phyloP scores from a whole-genome alignment of 192 early-diverging fungal genomes.

The Geranomyces variabilis region DNA sequence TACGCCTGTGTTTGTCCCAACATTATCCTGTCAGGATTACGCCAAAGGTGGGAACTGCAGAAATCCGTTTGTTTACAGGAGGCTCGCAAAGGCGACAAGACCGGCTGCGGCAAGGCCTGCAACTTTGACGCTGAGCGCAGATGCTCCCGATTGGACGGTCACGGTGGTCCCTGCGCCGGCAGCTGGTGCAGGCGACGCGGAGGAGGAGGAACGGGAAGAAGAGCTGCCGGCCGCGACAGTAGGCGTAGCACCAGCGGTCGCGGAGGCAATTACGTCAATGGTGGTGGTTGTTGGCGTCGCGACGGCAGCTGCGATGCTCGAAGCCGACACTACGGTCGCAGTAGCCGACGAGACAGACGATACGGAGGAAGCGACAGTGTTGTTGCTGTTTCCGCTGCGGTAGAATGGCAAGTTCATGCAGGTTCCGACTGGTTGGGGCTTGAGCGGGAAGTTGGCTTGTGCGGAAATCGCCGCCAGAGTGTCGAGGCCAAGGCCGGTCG shows the following conservation, averaged over 20 bases:
- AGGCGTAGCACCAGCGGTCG: slow-evolving; percentile 17
- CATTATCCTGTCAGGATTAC: no score
- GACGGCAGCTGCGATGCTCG: not conserved
- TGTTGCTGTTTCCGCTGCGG: not conserved
- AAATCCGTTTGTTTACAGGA: no score
- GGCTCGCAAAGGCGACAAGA: no score
- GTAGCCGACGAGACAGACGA: not conserved
- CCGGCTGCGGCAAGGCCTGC: no score
- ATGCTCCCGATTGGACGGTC: no score
- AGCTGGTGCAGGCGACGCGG: not conserved
- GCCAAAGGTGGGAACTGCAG: no score
- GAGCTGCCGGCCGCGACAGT: not conserved
- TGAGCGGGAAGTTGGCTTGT: not conserved
- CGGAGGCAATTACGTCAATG: not conserved
- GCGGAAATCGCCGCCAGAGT: slow-evolving; percentile 7
- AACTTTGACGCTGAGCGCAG: no score
- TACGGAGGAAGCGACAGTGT: not conserved
- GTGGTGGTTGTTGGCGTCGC: not conserved
- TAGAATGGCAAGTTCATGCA: slow-evolving; percentile 7
- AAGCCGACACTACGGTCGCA: not conserved
- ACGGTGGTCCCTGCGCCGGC: not conserved
- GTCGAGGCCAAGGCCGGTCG: not conserved
- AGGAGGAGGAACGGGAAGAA: no score
- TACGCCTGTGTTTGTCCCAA: no score
- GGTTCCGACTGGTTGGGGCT: not conserved